These are phyloP conservation scores for Pyrus hybrid DNA, from an alignment of 331 rosid species.

Conservation along the genomic window DNA sequence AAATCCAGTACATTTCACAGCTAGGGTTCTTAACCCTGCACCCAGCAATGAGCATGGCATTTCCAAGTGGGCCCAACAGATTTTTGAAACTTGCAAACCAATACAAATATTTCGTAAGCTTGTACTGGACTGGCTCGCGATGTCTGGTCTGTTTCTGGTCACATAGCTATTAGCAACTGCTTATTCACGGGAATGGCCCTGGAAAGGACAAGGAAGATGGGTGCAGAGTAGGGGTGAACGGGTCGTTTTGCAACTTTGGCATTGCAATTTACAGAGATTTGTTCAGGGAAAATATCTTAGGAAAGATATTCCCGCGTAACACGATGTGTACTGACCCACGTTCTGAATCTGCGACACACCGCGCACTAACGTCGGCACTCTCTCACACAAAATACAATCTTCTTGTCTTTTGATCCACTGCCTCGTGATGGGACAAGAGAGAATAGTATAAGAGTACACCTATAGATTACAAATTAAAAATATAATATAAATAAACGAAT, in stretches of 20 bases:
- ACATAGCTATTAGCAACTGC: not conserved
- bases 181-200: not conserved
- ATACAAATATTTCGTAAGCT: not conserved
- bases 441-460: no score
- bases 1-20: no score
- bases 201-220: not conserved
- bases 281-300: slow-evolving; percentile 10
- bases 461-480: not conserved
- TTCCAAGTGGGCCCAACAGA: no score
- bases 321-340: not conserved
- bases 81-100: not conserved
- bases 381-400: not conserved
- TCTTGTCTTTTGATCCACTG: not conserved
- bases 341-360: slow-evolving; percentile 3
- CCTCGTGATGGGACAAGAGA: not conserved
- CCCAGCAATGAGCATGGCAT: no score
- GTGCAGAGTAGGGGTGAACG: not conserved
- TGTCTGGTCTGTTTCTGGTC: not conserved
- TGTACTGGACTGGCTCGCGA: not conserved
- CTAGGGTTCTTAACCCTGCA: no score
- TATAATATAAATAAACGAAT: no score
- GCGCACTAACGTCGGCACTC: not conserved
- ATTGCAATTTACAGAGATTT: not conserved
- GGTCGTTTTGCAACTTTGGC: not conserved
- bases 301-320: slow-evolving; percentile 16